phyloP scores from a whole-genome alignment of 2,329 filamentous ascomycete genomes.

The Apiospora marii region DNA sequence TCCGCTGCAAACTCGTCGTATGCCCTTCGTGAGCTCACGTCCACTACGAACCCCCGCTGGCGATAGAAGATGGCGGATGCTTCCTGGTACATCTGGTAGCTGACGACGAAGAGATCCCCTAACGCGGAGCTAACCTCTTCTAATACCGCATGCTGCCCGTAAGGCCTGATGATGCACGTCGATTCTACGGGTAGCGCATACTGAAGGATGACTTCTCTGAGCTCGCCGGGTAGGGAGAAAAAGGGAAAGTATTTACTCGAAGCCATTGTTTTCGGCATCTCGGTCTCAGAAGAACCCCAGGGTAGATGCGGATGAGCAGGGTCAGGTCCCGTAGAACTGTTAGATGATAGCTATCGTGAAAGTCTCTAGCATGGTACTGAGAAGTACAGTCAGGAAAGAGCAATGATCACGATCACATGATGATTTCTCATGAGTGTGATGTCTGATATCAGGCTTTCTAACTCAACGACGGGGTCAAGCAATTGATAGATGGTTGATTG shows the following conservation, averaged over 20 bases:
- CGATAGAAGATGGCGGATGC: slow-evolving; percentile 43
- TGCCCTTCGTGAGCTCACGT: slow-evolving; percentile 39
- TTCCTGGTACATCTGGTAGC: slow-evolving; percentile 43
- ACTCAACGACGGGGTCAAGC: background rate
- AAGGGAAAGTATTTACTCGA: slow-evolving; percentile 37
- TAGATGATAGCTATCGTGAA: background rate
- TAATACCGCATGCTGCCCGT: background rate
- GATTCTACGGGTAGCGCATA: slow-evolving; percentile 38
- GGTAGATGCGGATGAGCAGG: background rate
- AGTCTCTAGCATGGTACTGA: background rate
- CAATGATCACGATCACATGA: background rate
- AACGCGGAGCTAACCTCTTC: background rate
- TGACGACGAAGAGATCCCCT: slow-evolving; percentile 38
- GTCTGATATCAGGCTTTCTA: background rate
- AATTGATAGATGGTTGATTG: background rate
- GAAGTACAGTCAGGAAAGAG: background rate
- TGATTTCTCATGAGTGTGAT: no score
- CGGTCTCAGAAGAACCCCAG: no score
- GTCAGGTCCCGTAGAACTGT: background rate
- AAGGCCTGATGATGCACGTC: slow-evolving; percentile 12
- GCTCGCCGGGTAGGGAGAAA: slow-evolving; percentile 41
- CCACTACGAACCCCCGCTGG: slow-evolving; percentile 39
- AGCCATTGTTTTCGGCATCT: background rate
- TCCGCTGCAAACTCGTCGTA: slow-evolving; percentile 37
- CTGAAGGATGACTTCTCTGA: slow-evolving; percentile 37